Evolutionary conservation across 331 rosid genomes (phyloP), one percentile per base, ranked within the genome.

Genomic region (Spiraea crenata): DNA sequence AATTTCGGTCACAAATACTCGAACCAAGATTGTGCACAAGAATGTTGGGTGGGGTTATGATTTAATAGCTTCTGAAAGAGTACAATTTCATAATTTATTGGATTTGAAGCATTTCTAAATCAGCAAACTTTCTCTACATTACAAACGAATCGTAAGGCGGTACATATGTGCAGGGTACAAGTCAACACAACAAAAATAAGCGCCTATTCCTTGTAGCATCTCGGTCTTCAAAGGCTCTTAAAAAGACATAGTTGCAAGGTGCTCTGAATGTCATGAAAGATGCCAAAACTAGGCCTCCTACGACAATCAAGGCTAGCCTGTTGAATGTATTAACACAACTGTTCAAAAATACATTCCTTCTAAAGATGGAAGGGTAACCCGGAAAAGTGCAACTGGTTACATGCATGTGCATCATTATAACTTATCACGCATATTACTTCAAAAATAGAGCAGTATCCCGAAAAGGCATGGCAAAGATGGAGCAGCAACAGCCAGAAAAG

Each of bases 261-360:
- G 96, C 77, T 95, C 96, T 0, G 98, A 68, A 95, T 31, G 99
- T 89, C 98, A 95, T 95, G 86, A 95, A 91, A 38, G 96, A 86
- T 63, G 92, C 96, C 86, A 91, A 81, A 56, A 89, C 65, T 69
- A 95, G 71, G 70, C 93, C 92, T 72, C 99, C 98, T 34, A 82
- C 89, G 55, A 88, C 96, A 96, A 95, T 95, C 84, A 91, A 85
- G 5, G 90, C 99, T 71, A 95, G 74, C 93, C 99, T 95, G 91
- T 83, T 69, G 3, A 57, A 57, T 14, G 51, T 25, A 7, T 25
- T 20, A 10, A 38, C 14, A 40, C 25, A 7, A 68, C 19, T 13
- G 14, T 61, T 9, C 12, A 16, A 38, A 38, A 37, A 25, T 44
- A 13, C 5, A 14, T 58, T 37, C 11, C 13, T 58, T 25, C 14